phyloP scores from a whole-genome alignment of 1,284 basidiomycete genomes.

The Schizopora paradoxa region DNA sequence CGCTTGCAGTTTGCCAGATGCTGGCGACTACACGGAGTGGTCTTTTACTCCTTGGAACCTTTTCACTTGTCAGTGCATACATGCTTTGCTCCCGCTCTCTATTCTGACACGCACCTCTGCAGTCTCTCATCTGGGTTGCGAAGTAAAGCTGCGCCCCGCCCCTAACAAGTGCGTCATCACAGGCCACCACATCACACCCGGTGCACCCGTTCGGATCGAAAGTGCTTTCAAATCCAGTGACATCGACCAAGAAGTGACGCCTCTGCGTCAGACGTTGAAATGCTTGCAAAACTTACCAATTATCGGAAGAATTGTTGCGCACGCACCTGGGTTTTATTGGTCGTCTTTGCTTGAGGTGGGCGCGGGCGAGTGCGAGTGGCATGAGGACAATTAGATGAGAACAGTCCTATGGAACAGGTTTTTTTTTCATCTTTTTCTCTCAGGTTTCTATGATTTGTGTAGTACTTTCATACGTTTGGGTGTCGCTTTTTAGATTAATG shows the following conservation, averaged over 20 bases:
- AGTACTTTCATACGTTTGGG: no score
- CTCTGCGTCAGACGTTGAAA: conserved; percentile 3
- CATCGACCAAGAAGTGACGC: conserved; percentile 7
- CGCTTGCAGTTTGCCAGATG: conserved; percentile 23
- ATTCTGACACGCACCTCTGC: neutral
- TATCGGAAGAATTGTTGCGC: conserved; percentile 19
- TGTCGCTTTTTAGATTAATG: no score
- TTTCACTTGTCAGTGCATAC: conserved; percentile 20
- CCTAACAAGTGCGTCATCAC: conserved; percentile 16
- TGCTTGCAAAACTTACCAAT: conserved; percentile 17
- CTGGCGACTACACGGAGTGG: conserved; percentile 23
- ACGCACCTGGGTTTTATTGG: conserved; percentile 23
- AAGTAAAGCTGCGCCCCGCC: conserved; percentile 17
- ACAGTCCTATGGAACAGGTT: no score
- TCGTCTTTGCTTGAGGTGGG: conserved; percentile 17
- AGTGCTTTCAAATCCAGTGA: conserved; percentile 13
- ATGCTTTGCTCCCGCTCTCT: neutral
- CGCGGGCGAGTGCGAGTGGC: conserved; percentile 21
- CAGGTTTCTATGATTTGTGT: no score
- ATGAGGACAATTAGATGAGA: no score
- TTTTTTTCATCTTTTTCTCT: no score
- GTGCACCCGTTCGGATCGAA: conserved; percentile 20
- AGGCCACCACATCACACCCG: conserved; percentile 21
- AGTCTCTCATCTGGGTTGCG: conserved; percentile 20
- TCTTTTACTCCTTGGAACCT: conserved; percentile 22